Conservation (phyloP, 768 basidiomycete species). For the Kwoniella europaea region DNA sequence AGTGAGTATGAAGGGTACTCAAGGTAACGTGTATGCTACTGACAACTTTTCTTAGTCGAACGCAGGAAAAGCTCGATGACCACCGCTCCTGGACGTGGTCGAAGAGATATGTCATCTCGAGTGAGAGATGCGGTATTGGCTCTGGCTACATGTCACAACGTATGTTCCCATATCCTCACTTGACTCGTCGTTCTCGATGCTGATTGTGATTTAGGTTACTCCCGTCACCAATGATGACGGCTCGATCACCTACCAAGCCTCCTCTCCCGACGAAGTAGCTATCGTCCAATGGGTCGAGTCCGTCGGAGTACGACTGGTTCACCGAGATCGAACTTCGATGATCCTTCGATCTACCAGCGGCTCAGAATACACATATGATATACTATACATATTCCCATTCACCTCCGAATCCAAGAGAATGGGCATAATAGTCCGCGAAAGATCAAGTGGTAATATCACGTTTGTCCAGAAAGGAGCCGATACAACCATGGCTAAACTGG, state of each 20-base stretch:
- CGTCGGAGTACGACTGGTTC: slow-evolving; percentile 84
- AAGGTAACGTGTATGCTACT: not conserved
- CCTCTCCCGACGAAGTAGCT: slow-evolving; percentile 97
- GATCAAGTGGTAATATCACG: slow-evolving; percentile 72
- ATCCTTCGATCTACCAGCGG: slow-evolving; percentile 76
- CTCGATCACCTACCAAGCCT: slow-evolving; percentile 93
- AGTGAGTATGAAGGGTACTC: slow-evolving; percentile 5
- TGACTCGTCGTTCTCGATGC: not conserved
- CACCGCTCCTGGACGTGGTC: slow-evolving; percentile 79
- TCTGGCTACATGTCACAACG: slow-evolving; percentile 95
- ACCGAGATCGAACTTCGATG: slow-evolving; percentile 89
- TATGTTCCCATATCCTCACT: slow-evolving; percentile 57
- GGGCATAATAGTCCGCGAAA: slow-evolving; percentile 92
- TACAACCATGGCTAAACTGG: slow-evolving; percentile 94
- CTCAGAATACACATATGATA: slow-evolving; percentile 71
- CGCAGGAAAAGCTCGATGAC: slow-evolving; percentile 64
- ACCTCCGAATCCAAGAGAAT: slow-evolving; percentile 98
- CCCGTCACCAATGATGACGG: slow-evolving; percentile 95
- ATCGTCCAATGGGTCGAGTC: slow-evolving; percentile 97
- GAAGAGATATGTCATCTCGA: slow-evolving; percentile 92
- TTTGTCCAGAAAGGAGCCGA: slow-evolving; percentile 98
- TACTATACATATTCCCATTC: slow-evolving; percentile 96
- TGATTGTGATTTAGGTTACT: slow-evolving; percentile 70
- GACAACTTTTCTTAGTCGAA: slow-evolving; percentile 2
- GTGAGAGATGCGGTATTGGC: slow-evolving; percentile 91